Percentiles rank a stretch among this genome's conserved stretches.
phyloP scores from a whole-genome alignment of 75 land plant species.

The Selaginella moellendorffii region DNA sequence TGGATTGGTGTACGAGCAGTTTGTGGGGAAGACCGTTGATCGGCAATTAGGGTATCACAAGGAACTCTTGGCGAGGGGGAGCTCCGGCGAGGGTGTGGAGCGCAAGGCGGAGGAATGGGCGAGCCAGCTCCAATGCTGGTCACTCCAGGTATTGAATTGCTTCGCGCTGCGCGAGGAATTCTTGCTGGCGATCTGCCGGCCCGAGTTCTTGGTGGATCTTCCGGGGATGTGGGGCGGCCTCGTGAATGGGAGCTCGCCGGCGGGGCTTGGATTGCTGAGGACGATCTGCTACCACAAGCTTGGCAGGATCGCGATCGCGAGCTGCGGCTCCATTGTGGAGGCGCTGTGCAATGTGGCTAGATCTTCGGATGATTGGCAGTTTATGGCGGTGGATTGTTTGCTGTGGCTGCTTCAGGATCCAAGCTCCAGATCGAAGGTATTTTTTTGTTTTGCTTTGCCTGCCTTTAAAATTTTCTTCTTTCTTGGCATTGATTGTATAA shows the following conservation, averaged over 20 bases:
- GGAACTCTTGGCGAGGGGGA: not conserved
- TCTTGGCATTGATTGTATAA: too few relatives aligned
- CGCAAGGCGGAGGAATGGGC: slow-evolving; percentile 1
- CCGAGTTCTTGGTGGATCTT: slow-evolving; percentile 63
- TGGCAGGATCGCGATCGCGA: slow-evolving; percentile 74
- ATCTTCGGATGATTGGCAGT: slow-evolving; percentile 99
- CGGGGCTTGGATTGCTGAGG: slow-evolving; percentile 81
- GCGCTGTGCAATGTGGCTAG: slow-evolving; percentile 89
- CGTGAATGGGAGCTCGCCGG: slow-evolving; percentile 95
- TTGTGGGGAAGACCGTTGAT: not conserved
- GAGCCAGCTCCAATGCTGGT: not conserved
- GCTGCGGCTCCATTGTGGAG: slow-evolving; percentile 60
- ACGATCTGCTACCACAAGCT: slow-evolving; percentile 90
- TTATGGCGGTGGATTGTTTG: slow-evolving; percentile 95
- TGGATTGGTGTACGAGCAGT: not conserved
- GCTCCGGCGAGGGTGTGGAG: not conserved
- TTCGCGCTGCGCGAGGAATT: slow-evolving; percentile 78
- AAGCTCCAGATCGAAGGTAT: slow-evolving; percentile 60
- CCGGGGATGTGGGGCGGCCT: slow-evolving; percentile 99
- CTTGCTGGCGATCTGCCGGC: slow-evolving; percentile 64
- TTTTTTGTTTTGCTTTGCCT: too few relatives aligned
- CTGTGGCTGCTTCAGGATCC: slow-evolving; percentile 87
- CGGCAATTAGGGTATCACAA: not conserved
- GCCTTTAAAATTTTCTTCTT: too few relatives aligned
- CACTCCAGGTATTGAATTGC: slow-evolving; percentile 34